Base-by-base conservation (phyloP, 2,329 filamentous ascomycete species). In the Escovopsis sp. region DNA sequence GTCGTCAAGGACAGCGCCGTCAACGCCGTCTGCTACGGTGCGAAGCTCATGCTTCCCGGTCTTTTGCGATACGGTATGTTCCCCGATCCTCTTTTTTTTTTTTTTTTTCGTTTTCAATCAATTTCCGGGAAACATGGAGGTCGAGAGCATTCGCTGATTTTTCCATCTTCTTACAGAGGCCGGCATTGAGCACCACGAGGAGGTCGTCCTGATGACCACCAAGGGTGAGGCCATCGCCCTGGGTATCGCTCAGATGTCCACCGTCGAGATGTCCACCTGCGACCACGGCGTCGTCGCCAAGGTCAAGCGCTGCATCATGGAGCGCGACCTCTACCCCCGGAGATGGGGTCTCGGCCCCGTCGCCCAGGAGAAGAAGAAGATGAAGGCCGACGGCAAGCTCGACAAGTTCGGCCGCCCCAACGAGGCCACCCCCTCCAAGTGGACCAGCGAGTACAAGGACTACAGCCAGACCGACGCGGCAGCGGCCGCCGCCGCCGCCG, bases 251-350 rank as follows among this genome's bases (percentile, higher is more conserved):
- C 85, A 94, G 64, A 98, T 98, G 91, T 94, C 87, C 33, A 94
- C 88, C 3, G 87, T 95, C 39, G 91, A 96, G 68, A 84, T 98
- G 65, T 86, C 86, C 27, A 89, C 87, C 30, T 96, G 91, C 65
- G 88, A 96, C 60, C 91, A 98, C 65, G 91, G 91, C 54, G 87
- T 95, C 45, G 89, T 96, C 45, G 91, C 91, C 54, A 96, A 95
- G 74, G 86, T 98, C 61, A 98, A 98, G 81, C 82, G 91, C 56
- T 94, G 88, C 66, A 98, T 98, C 65, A 98, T 98, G 91, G 91
- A 98, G 74, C 84, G 91, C 55, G 91, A 96, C 61, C 74, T 96
- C 45, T 98, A 98, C 74, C 91, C 91, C 49, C 77, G 87, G 62
- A 74, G 89, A 71, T 98, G 91, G 91, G 91, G 91, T 51, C 77